phyloP scores from a whole-genome alignment of 2,329 filamentous ascomycete species.

The Scopulariopsis brevicaulis region DNA sequence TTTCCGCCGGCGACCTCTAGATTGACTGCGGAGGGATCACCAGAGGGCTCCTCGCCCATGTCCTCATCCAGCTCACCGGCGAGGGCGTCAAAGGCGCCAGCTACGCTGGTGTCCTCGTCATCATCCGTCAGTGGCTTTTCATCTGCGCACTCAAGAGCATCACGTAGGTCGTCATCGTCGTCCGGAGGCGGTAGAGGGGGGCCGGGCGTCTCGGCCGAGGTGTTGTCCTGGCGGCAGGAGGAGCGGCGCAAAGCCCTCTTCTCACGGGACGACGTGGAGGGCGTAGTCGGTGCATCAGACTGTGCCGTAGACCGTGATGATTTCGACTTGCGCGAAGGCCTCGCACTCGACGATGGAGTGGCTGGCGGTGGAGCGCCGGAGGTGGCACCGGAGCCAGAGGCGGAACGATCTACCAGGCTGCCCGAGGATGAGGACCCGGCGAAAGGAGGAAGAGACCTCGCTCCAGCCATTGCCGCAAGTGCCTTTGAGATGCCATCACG shows the following conservation, averaged over 20 bases:
- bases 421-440: conserved; percentile 28
- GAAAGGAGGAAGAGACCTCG: conserved; percentile 44
- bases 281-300: conserved; percentile 28
- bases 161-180: conserved; percentile 50
- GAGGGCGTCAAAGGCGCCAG: conserved; percentile 65
- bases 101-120: conserved; percentile 51
- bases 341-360: conserved; percentile 29
- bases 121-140: conserved; percentile 73
- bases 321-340: conserved; percentile 32
- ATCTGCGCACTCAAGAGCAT: conserved; percentile 82
- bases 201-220: conserved; percentile 38
- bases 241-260: conserved; percentile 51
- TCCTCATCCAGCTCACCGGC: conserved; percentile 87
- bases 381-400: conserved; percentile 22
- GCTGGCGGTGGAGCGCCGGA: conserved; percentile 21
- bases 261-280: conserved; percentile 40
- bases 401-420: conserved; percentile 32
- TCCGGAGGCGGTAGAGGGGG: conserved; percentile 39
- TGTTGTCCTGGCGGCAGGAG: conserved; percentile 44
- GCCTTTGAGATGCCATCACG: conserved; percentile 55
- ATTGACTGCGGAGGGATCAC: conserved; percentile 76
- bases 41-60: conserved; percentile 53
- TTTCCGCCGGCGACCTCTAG: conserved; percentile 84
- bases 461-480: conserved; percentile 60
- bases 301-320: conserved; percentile 23